Conservation (phyloP, 495 filamentous ascomycete species). For the Aspergillus campestris region DNA sequence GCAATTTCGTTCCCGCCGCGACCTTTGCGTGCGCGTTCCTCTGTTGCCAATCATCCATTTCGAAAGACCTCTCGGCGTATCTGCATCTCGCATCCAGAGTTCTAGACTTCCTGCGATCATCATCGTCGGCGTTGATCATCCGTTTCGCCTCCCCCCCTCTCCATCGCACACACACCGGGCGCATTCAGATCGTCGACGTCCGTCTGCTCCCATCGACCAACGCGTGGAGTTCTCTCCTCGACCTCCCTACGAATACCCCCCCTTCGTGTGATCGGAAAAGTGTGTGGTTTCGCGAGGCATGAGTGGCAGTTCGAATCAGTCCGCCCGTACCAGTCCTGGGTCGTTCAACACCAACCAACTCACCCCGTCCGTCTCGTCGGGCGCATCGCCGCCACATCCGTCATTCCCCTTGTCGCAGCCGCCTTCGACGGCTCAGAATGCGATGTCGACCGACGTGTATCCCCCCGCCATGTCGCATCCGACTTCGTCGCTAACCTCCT, state of each 20-base stretch:
- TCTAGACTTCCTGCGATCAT: neutral
- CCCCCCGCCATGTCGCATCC: slow-evolving; percentile 34
- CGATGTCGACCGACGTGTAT: slow-evolving; percentile 46
- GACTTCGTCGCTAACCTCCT: slow-evolving; percentile 27
- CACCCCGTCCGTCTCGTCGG: slow-evolving; percentile 39
- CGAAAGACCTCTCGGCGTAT: neutral
- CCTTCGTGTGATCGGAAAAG: too few species aligned
- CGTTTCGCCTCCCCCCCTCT: neutral
- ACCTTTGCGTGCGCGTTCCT: slow-evolving; percentile 8
- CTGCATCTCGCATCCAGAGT: neutral
- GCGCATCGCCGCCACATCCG: slow-evolving; percentile 37
- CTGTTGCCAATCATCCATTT: neutral
- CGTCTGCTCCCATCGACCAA: slow-evolving; percentile 5
- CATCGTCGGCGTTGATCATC: neutral
- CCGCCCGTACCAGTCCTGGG: slow-evolving; percentile 41
- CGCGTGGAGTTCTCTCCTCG: too few species aligned
- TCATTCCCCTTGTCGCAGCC: slow-evolving; percentile 29
- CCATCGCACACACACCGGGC: neutral
- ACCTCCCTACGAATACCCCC: too few species aligned
- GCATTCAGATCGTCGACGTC: slow-evolving; percentile 11
- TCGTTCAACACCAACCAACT: slow-evolving; percentile 39
- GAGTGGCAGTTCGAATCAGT: slow-evolving; percentile 42
- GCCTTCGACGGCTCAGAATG: slow-evolving; percentile 42
- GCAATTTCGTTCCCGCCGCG: slow-evolving; percentile 11
- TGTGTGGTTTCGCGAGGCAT: slow-evolving; percentile 29